These are phyloP conservation scores for Skeletonema marinoi DNA, from an alignment of 108 stramenopile species.

Conservation along the genomic window DNA sequence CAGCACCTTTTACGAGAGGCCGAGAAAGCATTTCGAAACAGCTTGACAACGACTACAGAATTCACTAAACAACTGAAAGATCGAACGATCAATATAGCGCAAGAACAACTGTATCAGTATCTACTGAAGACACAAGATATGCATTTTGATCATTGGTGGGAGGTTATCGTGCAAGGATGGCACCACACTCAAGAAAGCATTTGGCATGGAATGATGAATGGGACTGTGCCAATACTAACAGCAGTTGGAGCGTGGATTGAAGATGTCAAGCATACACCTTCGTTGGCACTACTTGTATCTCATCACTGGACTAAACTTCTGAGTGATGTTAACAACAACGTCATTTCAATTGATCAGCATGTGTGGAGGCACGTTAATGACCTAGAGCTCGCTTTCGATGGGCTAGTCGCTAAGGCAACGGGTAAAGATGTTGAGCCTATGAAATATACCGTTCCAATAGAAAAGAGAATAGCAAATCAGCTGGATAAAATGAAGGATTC, in stretches of 20 bases:
- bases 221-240: slow-evolving; percentile 15
- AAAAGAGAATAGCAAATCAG: slow-evolving; percentile 13
- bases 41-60: slow-evolving; percentile 22
- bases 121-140: slow-evolving; percentile 25
- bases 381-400: neutral
- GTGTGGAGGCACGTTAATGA: slow-evolving; percentile 13
- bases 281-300: slow-evolving; percentile 17
- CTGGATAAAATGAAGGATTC: slow-evolving; percentile 20
- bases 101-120: slow-evolving; percentile 25
- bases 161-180: slow-evolving; percentile 20
- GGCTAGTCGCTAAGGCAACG: neutral
- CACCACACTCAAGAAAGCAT: slow-evolving; percentile 27
- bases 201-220: slow-evolving; percentile 21
- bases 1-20: slow-evolving; percentile 36
- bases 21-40: slow-evolving; percentile 20
- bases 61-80: slow-evolving; percentile 13
- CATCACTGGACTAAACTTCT: slow-evolving; percentile 30
- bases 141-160: slow-evolving; percentile 38
- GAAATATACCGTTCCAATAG: slow-evolving; percentile 4
- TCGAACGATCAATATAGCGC: slow-evolving; percentile 3
- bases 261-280: slow-evolving; percentile 29
- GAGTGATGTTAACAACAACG: slow-evolving; percentile 20
- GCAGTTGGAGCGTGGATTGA: slow-evolving; percentile 28
- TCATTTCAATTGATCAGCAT: slow-evolving; percentile 9
- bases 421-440: neutral